Evolutionary conservation across 192 early-diverging fungal genomes (phyloP).

Genomic region (Backusella parvicylindrica): DNA sequence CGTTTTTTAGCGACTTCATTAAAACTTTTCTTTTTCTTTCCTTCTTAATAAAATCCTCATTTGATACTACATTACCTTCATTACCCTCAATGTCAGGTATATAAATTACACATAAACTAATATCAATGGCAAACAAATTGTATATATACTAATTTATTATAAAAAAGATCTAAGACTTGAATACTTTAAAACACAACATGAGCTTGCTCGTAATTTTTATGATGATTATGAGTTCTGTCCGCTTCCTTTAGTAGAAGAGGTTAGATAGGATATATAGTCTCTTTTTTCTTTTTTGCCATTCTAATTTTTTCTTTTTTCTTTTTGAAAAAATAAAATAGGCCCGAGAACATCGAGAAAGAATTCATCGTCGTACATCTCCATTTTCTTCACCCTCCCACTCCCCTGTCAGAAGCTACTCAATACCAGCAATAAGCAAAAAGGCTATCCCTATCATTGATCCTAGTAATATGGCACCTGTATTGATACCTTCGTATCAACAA

Average conservation of each 20-base stretch:
- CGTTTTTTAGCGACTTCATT: not conserved
- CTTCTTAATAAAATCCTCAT: not conserved
- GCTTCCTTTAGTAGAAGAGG: slow-evolving; percentile 42
- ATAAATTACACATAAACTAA: not conserved
- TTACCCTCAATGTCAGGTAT: not conserved
- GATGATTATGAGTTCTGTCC: slow-evolving; percentile 61
- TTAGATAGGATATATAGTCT: not conserved
- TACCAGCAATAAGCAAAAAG: slow-evolving; percentile 7
- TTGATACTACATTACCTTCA: not conserved
- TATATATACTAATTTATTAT: not conserved
- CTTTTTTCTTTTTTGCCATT: not conserved
- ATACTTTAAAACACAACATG: slow-evolving; percentile 46
- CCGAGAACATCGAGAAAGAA: slow-evolving; percentile 23
- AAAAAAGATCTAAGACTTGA: slow-evolving; percentile 27
- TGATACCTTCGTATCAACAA: not conserved
- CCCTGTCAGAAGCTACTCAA: not conserved
- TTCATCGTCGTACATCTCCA: slow-evolving; percentile 17
- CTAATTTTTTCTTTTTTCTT: not conserved
- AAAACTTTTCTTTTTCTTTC: not conserved
- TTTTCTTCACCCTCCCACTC: slow-evolving; percentile 11
- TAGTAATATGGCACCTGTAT: slow-evolving; percentile 39
- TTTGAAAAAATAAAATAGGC: slow-evolving; percentile 15
- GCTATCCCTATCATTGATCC: slow-evolving; percentile 51
- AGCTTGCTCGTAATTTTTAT: slow-evolving; percentile 50
- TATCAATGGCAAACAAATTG: not conserved